These are phyloP conservation scores for Phytophthora cactorum DNA, from an alignment of 352 stramenopile species.

Conservation along the genomic window DNA sequence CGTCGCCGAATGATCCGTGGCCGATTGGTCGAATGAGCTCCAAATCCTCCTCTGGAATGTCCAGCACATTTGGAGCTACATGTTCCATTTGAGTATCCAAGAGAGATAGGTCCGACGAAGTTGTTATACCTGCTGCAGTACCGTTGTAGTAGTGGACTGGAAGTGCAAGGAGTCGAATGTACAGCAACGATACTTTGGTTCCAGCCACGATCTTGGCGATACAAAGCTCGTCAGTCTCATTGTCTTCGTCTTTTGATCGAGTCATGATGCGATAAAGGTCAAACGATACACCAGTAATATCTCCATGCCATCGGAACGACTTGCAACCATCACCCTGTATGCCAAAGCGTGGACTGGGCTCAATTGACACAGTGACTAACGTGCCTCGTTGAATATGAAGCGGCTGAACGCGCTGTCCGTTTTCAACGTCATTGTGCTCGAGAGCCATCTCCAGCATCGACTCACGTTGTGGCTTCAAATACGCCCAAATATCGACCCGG, in stretches of 20 bases:
- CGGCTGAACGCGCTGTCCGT: constrained; percentile 52
- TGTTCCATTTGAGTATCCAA: constrained; percentile 58
- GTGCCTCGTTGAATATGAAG: constrained; percentile 62
- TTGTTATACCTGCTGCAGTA: constrained; percentile 13
- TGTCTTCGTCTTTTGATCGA: constrained; percentile 14
- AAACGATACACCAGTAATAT: constrained; percentile 69
- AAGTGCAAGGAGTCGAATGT: constrained; percentile 50
- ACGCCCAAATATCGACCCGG: constrained; percentile 75
- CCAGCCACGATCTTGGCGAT: constrained; percentile 63
- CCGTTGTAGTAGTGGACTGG: constrained; percentile 3
- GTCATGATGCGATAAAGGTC: constrained; percentile 48
- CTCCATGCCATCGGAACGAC: constrained; percentile 68
- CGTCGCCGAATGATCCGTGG: constrained; percentile 70
- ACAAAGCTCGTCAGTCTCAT: constrained; percentile 45
- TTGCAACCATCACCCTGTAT: constrained; percentile 61
- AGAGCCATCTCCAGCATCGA: constrained; percentile 70
- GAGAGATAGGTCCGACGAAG: constrained; percentile 36
- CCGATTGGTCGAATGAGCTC: constrained; percentile 66
- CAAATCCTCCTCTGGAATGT: constrained; percentile 58
- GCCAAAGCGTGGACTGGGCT: constrained; percentile 43
- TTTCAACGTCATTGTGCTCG: constrained; percentile 58
- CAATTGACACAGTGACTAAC: constrained; percentile 68
- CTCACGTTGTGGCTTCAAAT: constrained; percentile 62
- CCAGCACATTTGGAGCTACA: constrained; percentile 44
- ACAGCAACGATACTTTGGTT: constrained; percentile 69